phyloP scores from a whole-genome alignment of 768 basidiomycete genomes.

The Lactarius indigo region DNA sequence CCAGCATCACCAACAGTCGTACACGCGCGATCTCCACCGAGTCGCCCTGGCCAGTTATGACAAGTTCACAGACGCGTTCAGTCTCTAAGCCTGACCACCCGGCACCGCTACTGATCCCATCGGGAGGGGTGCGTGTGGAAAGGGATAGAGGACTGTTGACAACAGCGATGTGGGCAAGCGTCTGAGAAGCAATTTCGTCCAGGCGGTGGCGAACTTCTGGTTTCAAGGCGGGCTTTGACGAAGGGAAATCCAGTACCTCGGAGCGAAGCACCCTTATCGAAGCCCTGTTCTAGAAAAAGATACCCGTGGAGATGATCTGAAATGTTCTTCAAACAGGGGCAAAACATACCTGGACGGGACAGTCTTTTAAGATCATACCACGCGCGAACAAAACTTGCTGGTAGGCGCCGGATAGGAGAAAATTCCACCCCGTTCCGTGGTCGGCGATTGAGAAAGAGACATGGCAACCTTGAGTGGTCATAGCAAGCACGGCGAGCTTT shows the following conservation, averaged over 20 bases:
- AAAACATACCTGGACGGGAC: constrained; percentile 69
- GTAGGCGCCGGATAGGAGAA: constrained; percentile 86
- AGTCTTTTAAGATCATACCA: constrained; percentile 85
- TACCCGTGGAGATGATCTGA: constrained; percentile 23
- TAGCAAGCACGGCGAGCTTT: constrained; percentile 75
- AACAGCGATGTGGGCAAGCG: constrained; percentile 90
- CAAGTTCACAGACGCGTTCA: constrained; percentile 89
- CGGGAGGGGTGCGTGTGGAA: constrained; percentile 71
- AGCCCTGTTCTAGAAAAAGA: constrained; percentile 60
- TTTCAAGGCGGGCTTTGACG: constrained; percentile 77
- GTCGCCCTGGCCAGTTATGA: constrained; percentile 84
- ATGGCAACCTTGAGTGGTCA: constrained; percentile 78
- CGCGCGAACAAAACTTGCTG: constrained; percentile 90
- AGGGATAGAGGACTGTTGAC: constrained; percentile 79
- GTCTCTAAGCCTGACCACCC: constrained; percentile 92
- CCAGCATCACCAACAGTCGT: constrained; percentile 87
- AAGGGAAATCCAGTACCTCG: constrained; percentile 85
- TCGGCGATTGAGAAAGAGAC: constrained; percentile 75
- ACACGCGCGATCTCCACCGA: constrained; percentile 90
- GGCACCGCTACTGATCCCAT: constrained; percentile 69
- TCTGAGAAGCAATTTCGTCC: constrained; percentile 93
- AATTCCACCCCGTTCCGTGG: constrained; percentile 77
- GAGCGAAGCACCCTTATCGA: constrained; percentile 89
- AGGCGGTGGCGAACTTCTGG: constrained; percentile 76
- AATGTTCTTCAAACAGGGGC: constrained; percentile 23